Evolutionary conservation across 305 asterid genomes (phyloP).

Genomic region (Fraxinus angustifolia): DNA sequence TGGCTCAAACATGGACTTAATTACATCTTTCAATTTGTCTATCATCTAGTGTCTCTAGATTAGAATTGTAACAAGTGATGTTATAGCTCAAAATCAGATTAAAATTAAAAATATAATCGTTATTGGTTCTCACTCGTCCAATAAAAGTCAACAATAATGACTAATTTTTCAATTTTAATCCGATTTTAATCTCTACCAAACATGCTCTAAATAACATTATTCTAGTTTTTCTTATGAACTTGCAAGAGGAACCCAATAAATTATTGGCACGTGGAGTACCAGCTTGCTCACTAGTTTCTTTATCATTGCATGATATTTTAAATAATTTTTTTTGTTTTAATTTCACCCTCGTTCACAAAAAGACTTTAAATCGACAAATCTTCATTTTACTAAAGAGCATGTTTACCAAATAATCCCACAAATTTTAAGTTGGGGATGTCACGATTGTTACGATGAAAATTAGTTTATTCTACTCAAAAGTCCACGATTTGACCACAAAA

Average conservation of each 20-base stretch:
- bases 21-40: too few species aligned
- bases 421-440: background rate
- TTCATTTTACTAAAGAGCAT: background rate
- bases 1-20: too few species aligned
- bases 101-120: too few species aligned
- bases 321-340: background rate
- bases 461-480: background rate
- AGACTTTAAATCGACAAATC: background rate
- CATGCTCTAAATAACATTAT: too few species aligned
- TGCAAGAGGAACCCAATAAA: background rate
- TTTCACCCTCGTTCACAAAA: background rate
- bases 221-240: background rate
- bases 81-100: too few species aligned
- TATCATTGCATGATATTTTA: background rate
- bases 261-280: background rate
- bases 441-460: background rate
- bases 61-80: too few species aligned
- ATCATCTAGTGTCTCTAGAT: too few species aligned
- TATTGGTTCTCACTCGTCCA: too few species aligned
- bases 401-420: background rate
- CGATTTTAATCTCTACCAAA: too few species aligned
- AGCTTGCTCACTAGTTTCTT: background rate
- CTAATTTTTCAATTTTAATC: too few species aligned
- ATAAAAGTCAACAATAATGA: too few species aligned
- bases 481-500: background rate